Evolutionary conservation across 345 rosid genomes (phyloP).

Genomic region (Gossypium herbaceum): DNA sequence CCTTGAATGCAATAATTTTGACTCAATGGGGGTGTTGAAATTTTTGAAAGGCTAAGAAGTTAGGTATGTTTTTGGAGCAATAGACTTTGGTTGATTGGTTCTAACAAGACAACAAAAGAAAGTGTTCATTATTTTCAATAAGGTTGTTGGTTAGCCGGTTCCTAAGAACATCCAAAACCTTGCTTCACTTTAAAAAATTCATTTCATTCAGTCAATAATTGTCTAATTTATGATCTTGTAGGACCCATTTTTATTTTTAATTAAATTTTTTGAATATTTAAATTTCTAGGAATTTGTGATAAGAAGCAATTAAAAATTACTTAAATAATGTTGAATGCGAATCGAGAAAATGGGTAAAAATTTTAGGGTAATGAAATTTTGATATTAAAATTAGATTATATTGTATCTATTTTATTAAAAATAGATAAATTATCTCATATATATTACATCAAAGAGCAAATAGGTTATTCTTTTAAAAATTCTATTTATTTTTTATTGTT

Average conservation of each 20-base stretch:
- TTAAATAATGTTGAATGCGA: too few species aligned
- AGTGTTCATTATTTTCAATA: not conserved
- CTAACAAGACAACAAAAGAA: not conserved
- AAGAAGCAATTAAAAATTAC: too few species aligned
- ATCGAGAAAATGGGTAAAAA: too few species aligned
- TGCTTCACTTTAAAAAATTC: not conserved
- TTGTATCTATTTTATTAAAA: too few species aligned
- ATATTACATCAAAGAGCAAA: too few species aligned
- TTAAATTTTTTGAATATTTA: not conserved
- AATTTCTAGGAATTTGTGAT: not conserved
- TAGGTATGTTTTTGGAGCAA: not conserved
- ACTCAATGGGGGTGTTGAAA: not conserved
- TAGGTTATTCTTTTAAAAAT: fast-evolving
- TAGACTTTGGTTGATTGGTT: not conserved
- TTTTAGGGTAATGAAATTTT: too few species aligned
- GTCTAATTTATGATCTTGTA: slow-evolving; percentile 3
- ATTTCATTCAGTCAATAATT: not conserved
- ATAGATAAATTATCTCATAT: fast-evolving
- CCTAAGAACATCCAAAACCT: not conserved
- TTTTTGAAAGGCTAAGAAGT: not conserved
- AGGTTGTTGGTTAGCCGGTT: slow-evolving; percentile 10
- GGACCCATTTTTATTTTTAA: slow-evolving; percentile 9
- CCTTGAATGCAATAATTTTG: not conserved
- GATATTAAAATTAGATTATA: too few species aligned
- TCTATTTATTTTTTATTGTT: too few species aligned